These are phyloP conservation scores for Omphalotus olearius DNA, from an alignment of 1,284 basidiomycete species.

Conservation along the genomic window DNA sequence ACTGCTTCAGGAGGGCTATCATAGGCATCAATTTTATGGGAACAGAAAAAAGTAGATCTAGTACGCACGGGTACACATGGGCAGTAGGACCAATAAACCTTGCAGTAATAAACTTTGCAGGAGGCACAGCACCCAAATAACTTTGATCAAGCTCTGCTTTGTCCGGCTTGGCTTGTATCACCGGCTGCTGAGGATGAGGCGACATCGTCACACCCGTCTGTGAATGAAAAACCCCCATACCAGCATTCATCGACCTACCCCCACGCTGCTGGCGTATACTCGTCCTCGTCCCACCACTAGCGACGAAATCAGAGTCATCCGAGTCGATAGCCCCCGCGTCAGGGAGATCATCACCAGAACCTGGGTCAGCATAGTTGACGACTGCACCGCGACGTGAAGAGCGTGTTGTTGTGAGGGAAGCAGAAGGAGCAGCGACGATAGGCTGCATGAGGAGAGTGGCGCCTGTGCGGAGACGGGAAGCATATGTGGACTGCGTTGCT, in stretches of 20 bases:
- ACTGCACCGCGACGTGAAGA: constrained; percentile 56
- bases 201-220: not conserved
- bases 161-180: constrained; percentile 29
- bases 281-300: constrained; percentile 39
- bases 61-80: constrained; percentile 62
- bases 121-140: constrained; percentile 86
- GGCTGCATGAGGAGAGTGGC: constrained; percentile 90
- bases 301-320: constrained; percentile 62
- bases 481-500: constrained; percentile 80
- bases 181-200: no score
- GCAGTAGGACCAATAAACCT: constrained; percentile 54
- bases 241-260: no score
- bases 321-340: constrained; percentile 76
- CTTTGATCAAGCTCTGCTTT: constrained; percentile 75
- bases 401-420: constrained; percentile 32
- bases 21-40: constrained; percentile 2
- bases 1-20: constrained; percentile 32
- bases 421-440: constrained; percentile 35
- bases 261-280: constrained; percentile 28
- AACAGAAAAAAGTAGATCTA: not conserved
- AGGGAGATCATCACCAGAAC: constrained; percentile 75
- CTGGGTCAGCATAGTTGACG: constrained; percentile 87
- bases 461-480: constrained; percentile 91
- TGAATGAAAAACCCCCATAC: no score
- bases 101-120: constrained; percentile 71